A percentile compares a stretch with the other conserved stretches of the same genome.
Conservation (phyloP, 768 basidiomycete genomes). For the Hypholoma sublateritium region DNA sequence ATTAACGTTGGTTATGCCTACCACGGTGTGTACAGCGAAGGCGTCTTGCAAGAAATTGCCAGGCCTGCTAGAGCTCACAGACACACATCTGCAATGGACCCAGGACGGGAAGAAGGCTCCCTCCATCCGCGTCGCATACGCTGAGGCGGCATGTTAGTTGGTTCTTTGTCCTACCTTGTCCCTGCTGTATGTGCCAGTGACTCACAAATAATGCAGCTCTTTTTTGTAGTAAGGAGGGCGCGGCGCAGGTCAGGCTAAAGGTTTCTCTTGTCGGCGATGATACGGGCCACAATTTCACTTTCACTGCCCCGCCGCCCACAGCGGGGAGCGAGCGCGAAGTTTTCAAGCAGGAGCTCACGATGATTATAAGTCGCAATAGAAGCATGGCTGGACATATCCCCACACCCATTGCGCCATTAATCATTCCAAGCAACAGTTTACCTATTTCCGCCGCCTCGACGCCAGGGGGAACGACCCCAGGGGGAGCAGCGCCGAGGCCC, state of each 20-base stretch:
- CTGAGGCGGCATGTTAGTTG: constrained; percentile 61
- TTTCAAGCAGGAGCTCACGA: constrained; percentile 79
- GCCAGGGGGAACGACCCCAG: constrained; percentile 21
- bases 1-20: constrained; percentile 50
- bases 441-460: constrained; percentile 31
- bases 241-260: constrained; percentile 77
- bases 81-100: constrained; percentile 76
- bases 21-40: constrained; percentile 68
- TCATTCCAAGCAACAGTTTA: constrained; percentile 23
- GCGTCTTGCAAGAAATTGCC: constrained; percentile 83
- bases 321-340: constrained; percentile 74
- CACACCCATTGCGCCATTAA: constrained; percentile 12
- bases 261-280: constrained; percentile 69
- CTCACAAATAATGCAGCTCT: constrained; percentile 48
- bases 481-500: constrained; percentile 11
- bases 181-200: constrained; percentile 11
- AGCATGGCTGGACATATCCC: constrained; percentile 31
- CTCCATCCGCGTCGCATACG: constrained; percentile 59
- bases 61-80: constrained; percentile 75
- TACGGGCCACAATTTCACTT: constrained; percentile 80
- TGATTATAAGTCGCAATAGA: constrained; percentile 75
- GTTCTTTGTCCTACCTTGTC: constrained; percentile 14
- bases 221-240: constrained; percentile 84
- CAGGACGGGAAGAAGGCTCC: constrained; percentile 68
- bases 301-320: constrained; percentile 61